Evolutionary conservation across 345 rosid species (phyloP), one percentile per base, ranked within the genome.

Genomic region (Arabidopsis arenosa): DNA sequence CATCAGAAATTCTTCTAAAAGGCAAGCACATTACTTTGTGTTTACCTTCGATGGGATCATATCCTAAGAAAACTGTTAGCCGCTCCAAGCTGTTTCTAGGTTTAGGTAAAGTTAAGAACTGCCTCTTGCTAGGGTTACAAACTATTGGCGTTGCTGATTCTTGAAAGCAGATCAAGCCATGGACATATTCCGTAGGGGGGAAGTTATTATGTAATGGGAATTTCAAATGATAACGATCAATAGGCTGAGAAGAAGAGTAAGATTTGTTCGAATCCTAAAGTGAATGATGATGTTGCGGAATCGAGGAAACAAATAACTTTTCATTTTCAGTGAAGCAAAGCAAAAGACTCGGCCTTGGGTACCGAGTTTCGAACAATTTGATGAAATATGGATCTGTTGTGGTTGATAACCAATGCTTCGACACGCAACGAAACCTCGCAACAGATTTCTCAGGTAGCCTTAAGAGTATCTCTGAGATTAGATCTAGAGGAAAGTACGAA

Each of bases 331-430:
- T 4, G 3, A 51, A 18, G 30, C 30, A 51, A 2, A 51, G 2
- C 4, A 51, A 23, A 51, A 51, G 30, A 51, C 13, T 49, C 28
- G 12, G 28, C 26, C 0, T 12, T 18, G 0, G 53, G 9, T 1
- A 4, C 14, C 45, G 45, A 41, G 37, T 55, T 55, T 55, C 17
- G 9, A 55, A 55, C 36, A 14, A 12, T 0, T 55, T 28, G 9
- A 55, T 55, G 60, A 28, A 55, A 55, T 55, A 55, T 55, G 60
- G 15, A 55, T 55, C 60, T 6, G 15, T 55, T 3, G 60, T 55
- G 60, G 12, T 55, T 28, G 60, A 55, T 28, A 55, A 28, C 60
- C 36, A 55, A 55, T 28, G 37, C 37, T 55, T 55, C 17, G 60
- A 55, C 17, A 28, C 17, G 1, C 60, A 55, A 28, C 37, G 37